Percentiles rank a stretch among this genome's conserved stretches.
Evolutionary conservation across 495 filamentous ascomycete species (phyloP).

Genomic region (Entonaema liquescens): DNA sequence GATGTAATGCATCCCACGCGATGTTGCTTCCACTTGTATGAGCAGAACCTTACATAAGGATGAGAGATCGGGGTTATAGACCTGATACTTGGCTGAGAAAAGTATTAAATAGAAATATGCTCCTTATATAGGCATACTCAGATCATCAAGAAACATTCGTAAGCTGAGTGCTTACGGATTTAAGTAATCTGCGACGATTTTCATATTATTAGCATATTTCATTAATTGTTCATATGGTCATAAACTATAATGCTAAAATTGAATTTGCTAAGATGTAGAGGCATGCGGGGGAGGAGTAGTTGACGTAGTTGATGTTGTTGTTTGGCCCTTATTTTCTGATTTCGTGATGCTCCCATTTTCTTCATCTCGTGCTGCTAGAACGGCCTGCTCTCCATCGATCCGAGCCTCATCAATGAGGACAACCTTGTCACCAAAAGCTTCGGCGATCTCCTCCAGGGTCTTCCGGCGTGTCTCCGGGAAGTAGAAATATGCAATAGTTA

Average conservation of each 20-base stretch:
- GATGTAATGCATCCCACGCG: not conserved
- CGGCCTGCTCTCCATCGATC: conserved; percentile 36
- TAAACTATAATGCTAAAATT: not conserved
- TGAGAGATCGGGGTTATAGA: not conserved
- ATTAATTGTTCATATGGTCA: not conserved
- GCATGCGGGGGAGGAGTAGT: not conserved
- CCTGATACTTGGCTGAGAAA: not conserved
- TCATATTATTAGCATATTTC: not conserved
- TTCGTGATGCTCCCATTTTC: conserved; percentile 23
- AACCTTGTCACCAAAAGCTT: conserved; percentile 65
- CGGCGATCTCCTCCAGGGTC: conserved; percentile 67
- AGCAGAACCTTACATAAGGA: not conserved
- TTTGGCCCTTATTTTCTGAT: conserved; percentile 4
- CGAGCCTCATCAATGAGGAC: conserved; percentile 50
- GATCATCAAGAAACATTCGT: not conserved
- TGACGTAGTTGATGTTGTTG: conserved; percentile 18
- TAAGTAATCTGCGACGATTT: not conserved
- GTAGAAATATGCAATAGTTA: conserved; percentile 61
- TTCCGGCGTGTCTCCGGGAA: conserved; percentile 68
- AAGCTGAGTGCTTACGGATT: not conserved
- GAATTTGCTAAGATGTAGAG: not conserved
- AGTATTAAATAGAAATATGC: not conserved
- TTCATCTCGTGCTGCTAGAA: conserved; percentile 8
- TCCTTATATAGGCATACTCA: not conserved
- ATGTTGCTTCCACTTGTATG: not conserved